phyloP scores from a whole-genome alignment of 2,329 filamentous ascomycete genomes.

The Colletotrichum trifolii region DNA sequence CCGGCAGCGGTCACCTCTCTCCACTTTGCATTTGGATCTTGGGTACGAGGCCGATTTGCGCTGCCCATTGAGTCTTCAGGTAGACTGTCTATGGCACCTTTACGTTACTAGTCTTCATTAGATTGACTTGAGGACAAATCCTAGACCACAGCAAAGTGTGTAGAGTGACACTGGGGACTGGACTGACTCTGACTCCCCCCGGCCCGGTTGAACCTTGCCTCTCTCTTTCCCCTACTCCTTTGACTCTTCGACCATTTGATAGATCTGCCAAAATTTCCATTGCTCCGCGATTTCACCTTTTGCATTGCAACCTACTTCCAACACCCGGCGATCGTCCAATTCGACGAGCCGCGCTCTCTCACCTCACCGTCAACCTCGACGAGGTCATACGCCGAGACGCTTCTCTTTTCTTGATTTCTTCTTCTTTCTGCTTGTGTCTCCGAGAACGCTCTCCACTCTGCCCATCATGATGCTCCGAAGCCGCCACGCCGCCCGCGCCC shows the following conservation, averaged over 20 bases:
- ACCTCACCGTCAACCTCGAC: conserved; percentile 10
- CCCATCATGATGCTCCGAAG: conserved; percentile 58
- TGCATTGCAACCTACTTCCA: conserved; percentile 7
- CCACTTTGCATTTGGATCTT: too few relatives aligned
- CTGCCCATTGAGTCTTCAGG: too few relatives aligned
- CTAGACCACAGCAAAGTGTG: too few relatives aligned
- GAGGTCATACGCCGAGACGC: conserved; percentile 27
- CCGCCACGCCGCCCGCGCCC: conserved; percentile 59
- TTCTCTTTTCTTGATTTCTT: conserved; percentile 25
- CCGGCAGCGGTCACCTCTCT: background rate
- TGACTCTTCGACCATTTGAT: background rate
- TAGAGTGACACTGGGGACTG: background rate
- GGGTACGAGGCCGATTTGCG: too few relatives aligned
- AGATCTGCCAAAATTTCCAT: conserved; percentile 24
- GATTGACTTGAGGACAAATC: too few relatives aligned
- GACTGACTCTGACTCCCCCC: background rate
- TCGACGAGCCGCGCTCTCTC: conserved; percentile 31
- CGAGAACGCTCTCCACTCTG: conserved; percentile 31
- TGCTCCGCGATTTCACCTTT: conserved; percentile 13
- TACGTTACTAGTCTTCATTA: too few relatives aligned
- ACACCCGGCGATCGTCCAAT: conserved; percentile 32
- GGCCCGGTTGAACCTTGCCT: background rate
- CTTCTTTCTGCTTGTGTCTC: conserved; percentile 20
- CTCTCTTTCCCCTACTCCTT: conserved; percentile 3
- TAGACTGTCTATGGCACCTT: too few relatives aligned